Conservation (phyloP, 202 grass and related monocot genomes). For the Musa balbisiana region DNA sequence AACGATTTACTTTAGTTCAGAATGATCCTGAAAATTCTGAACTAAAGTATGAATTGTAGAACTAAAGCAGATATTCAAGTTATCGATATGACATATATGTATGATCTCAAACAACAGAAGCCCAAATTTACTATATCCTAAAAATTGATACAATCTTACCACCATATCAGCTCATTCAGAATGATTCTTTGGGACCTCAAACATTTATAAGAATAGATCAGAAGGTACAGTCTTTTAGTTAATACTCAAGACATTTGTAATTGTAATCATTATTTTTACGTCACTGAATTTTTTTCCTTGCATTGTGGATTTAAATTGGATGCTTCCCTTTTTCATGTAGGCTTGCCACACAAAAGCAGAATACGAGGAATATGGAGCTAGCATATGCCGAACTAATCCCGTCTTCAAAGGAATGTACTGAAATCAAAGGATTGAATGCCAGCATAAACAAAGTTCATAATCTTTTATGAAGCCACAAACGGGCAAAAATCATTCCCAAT, state of each 20-base stretch:
- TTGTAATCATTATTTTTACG: neutral
- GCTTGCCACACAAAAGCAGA: constrained; percentile 99
- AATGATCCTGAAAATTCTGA: too few relatives aligned
- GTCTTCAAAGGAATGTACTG: constrained; percentile 98
- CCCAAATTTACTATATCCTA: too few relatives aligned
- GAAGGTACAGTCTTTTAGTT: too few relatives aligned
- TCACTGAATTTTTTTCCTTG: neutral
- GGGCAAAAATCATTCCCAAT: neutral
- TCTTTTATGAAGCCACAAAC: neutral
- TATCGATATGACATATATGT: too few relatives aligned
- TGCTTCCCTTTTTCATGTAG: constrained; percentile 24
- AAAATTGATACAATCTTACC: too few relatives aligned
- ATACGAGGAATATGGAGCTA: constrained; percentile 92
- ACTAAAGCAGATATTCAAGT: too few relatives aligned
- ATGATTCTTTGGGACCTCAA: too few relatives aligned
- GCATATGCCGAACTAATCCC: constrained; percentile 88
- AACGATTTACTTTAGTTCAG: too few relatives aligned
- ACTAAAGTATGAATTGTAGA: too few relatives aligned
- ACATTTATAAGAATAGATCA: too few relatives aligned
- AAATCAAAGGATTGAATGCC: constrained; percentile 7
- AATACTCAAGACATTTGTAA: neutral
- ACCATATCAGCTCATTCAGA: too few relatives aligned
- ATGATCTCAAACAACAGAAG: too few relatives aligned
- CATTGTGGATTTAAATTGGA: constrained; percentile 1
- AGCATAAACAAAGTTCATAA: neutral